Evolutionary conservation across 2,329 filamentous ascomycete species (phyloP).

Genomic region (Knoxdaviesia proteae): DNA sequence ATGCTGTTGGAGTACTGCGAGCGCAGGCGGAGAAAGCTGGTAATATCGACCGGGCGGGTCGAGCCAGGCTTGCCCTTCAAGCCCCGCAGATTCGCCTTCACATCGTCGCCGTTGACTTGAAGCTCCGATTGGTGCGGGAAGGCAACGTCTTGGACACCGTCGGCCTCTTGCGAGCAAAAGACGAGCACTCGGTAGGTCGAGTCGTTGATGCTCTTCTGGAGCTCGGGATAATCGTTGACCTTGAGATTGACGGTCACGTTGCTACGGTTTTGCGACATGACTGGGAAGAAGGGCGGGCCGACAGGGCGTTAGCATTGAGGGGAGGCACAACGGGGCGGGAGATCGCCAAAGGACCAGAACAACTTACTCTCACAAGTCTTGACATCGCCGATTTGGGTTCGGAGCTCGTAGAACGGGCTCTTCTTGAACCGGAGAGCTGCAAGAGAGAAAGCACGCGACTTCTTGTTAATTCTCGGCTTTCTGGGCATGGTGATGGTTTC

Average conservation of each 20-base stretch:
- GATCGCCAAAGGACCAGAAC: neutral
- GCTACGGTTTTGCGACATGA: constrained; percentile 31
- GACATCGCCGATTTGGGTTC: constrained; percentile 41
- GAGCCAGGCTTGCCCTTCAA: constrained; percentile 93
- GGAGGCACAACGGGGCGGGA: neutral
- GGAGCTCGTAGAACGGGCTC: constrained; percentile 69
- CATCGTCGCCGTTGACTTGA: constrained; percentile 68
- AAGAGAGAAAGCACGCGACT: no score
- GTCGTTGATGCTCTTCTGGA: constrained; percentile 36
- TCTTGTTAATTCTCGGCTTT: no score
- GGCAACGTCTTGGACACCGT: constrained; percentile 51
- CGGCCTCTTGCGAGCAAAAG: constrained; percentile 53
- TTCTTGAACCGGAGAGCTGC: constrained; percentile 27
- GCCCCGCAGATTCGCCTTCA: constrained; percentile 84
- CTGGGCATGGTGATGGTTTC: no score
- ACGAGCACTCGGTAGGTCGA: constrained; percentile 54
- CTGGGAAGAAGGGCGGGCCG: constrained; percentile 19
- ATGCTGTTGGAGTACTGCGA: constrained; percentile 56
- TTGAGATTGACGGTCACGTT: constrained; percentile 23
- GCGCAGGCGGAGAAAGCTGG: constrained; percentile 48
- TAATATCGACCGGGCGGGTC: constrained; percentile 84
- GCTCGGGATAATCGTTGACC: constrained; percentile 27
- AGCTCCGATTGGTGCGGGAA: constrained; percentile 90
- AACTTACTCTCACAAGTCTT: constrained; percentile 52
- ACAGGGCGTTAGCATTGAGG: neutral